Base-by-base conservation (phyloP, 768 basidiomycete genomes). In the Russula virescens region DNA sequence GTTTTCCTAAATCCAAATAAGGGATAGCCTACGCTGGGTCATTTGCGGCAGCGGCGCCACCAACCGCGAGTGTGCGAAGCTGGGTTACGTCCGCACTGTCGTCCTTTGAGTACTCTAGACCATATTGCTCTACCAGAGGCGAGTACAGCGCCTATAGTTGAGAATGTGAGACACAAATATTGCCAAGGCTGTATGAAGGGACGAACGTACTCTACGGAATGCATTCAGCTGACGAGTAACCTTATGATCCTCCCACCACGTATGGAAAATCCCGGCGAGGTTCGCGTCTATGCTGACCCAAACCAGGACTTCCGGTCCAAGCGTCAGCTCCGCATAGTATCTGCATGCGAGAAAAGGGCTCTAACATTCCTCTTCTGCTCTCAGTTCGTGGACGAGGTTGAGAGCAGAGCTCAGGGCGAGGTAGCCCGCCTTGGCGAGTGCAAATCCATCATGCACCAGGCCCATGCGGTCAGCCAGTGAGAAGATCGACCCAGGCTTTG, bases 401-500 rank as follows among this genome's bases (percentile, higher is more conserved):
- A 99, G 78, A 1, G 87, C 83, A 64, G 85, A 86, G 68, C 91
- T 92, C 38, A 92, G 80, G 62, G 85, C 80, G 52, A 85, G 78
- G 69, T 90, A 82, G 3, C 94, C 94, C 21, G 93, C 89, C 70
- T 86, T 84, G 53, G 91, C 83, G 31, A 98, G 81, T 1, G 87
- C 87, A 69, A 89, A 79, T 0, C 87, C 80, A 69, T 98, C 97
- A 53, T 88, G 82, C 23, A 96, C 84, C 28, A 99, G 79, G 19
- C 95, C 95, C 68, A 98, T 87, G 25, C 92, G 83, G 71, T 99
- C 96, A 60, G 91, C 86, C 63, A 93, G 76, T 1, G 87, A 80
- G 76, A 96, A 93, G 9, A 81, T 73, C 4, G 83, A 82, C 59
- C 83, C 74, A 14, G 76, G 69, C 69, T 83, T 85, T n/a, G 85